Base-by-base conservation (phyloP, 129 eudicot species). In the Smallanthus sonchifolius region DNA sequence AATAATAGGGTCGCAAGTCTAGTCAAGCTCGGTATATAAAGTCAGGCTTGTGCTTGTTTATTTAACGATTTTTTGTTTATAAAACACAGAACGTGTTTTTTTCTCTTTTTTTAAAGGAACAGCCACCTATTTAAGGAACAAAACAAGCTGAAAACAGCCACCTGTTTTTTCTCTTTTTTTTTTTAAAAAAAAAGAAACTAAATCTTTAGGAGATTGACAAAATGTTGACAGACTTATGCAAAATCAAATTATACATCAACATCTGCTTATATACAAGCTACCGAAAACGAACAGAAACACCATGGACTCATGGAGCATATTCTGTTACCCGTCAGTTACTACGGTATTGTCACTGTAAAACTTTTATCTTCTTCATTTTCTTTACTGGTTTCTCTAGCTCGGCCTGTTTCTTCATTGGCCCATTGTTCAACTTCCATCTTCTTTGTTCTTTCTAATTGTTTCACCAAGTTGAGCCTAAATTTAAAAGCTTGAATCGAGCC, bases 361-460 rank as follows among this genome's bases (percentile, higher is more conserved):
- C 79, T 76, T 57, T 66, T 74, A 35, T 52, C 84, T 52, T 75
- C 82, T 39, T 83, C 71, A 4, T 71, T 72, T 24, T 70, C 74
- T 80, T 54, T 76, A 34, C 49, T 56, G 10, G 67, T 71, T 78
- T 83, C 80, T 63, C 67, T 75, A 64, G 73, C 43, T 37, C 5
- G 73, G 40, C 37, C 59, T 2, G 67, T 17, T 64, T 80, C 84
- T 72, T 77, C 87, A 44, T 49, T n/a, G n/a, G n/a, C n/a, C n/a
- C n/a, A 70, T 15, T 73, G 75, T 65, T 82, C 81, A 47, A 78
- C 77, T 84, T 82, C 87, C 91, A 82, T 84, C 91, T 82, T 88
- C 88, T 86, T 84, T 43, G 90, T 88, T 79, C 97, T 82, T 82
- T 87, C 89, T 17, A 91, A 55, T 76, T 91, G 97, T 82, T 86